Conservation (phyloP, 495 filamentous ascomycete genomes). For the Penicillium dipodomyicola region DNA sequence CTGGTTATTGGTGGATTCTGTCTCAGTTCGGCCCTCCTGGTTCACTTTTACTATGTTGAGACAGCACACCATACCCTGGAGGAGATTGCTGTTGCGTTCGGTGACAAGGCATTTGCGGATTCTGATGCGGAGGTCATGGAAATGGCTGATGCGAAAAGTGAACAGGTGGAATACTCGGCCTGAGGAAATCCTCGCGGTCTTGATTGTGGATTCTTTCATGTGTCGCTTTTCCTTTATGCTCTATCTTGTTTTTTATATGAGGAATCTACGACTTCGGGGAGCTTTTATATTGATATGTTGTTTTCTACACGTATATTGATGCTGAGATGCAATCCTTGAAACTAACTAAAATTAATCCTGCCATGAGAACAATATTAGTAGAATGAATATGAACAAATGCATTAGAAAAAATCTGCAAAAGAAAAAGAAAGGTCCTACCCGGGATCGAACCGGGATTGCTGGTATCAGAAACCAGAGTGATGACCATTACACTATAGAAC, state of each 20-base stretch:
- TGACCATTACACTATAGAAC: slow-evolving; percentile 35
- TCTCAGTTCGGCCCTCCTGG: slow-evolving; percentile 52
- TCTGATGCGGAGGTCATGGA: slow-evolving; percentile 21
- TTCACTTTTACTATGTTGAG: slow-evolving; percentile 69
- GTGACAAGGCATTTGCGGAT: slow-evolving; percentile 26
- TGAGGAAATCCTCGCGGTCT: neutral
- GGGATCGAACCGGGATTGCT: slow-evolving; percentile 42
- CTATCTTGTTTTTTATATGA: neutral
- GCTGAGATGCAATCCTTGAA: too few relatives aligned
- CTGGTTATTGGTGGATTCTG: slow-evolving; percentile 67
- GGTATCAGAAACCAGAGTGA: slow-evolving; percentile 41
- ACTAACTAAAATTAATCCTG: too few relatives aligned
- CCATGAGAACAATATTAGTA: too few relatives aligned
- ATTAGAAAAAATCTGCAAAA: neutral
- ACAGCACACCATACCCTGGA: slow-evolving; percentile 57
- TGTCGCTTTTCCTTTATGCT: neutral
- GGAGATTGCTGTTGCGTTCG: slow-evolving; percentile 52
- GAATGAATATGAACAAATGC: neutral
- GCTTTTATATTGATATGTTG: too few relatives aligned
- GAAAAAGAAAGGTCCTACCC: slow-evolving; percentile 33
- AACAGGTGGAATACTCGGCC: slow-evolving; percentile 4
- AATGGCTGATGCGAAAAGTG: slow-evolving; percentile 10
- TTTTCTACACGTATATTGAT: too few relatives aligned
- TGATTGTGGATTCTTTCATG: neutral
- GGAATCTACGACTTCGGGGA: neutral